These are phyloP conservation scores for Aureobasidium sp. DNA, from an alignment of 2,329 filamentous ascomycete species.

Conservation along the genomic window DNA sequence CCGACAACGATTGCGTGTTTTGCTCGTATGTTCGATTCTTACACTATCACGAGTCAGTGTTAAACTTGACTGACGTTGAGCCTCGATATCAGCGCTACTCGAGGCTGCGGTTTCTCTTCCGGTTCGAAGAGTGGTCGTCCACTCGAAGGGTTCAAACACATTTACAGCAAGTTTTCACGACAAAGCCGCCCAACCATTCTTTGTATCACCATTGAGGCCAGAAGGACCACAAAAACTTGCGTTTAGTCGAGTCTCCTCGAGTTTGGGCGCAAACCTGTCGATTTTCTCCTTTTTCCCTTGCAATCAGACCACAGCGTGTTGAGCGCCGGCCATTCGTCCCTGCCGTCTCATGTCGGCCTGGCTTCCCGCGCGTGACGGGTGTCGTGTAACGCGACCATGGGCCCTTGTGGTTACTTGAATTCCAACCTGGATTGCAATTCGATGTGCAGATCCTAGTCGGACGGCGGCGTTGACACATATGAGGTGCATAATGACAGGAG, in stretches of 20 bases:
- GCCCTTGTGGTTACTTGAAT: neutral
- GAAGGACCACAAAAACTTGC: neutral
- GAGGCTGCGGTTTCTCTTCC: neutral
- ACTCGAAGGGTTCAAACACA: neutral
- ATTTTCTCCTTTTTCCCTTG: neutral
- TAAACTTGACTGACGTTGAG: neutral
- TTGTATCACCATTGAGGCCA: neutral
- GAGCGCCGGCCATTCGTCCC: neutral
- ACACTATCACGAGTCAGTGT: neutral
- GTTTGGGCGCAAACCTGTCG: constrained; percentile 7
- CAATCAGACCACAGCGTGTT: constrained; percentile 4
- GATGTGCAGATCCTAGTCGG: constrained; percentile 5
- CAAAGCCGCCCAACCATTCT: constrained; percentile 3
- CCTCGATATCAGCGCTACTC: neutral
- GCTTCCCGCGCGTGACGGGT: constrained; percentile 10
- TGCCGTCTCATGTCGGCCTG: neutral
- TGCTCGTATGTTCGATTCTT: neutral
- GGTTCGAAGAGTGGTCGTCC: neutral
- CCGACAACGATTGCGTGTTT: neutral
- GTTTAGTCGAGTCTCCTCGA: constrained; percentile 1
- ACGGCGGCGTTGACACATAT: constrained; percentile 1
- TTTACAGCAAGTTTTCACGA: constrained; percentile 7
- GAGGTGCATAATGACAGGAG: constrained; percentile 4
- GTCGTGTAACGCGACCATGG: constrained; percentile 1
- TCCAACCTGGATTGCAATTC: neutral